phyloP scores from a whole-genome alignment of 805 yeast species.

The Nematodospora valgi region DNA sequence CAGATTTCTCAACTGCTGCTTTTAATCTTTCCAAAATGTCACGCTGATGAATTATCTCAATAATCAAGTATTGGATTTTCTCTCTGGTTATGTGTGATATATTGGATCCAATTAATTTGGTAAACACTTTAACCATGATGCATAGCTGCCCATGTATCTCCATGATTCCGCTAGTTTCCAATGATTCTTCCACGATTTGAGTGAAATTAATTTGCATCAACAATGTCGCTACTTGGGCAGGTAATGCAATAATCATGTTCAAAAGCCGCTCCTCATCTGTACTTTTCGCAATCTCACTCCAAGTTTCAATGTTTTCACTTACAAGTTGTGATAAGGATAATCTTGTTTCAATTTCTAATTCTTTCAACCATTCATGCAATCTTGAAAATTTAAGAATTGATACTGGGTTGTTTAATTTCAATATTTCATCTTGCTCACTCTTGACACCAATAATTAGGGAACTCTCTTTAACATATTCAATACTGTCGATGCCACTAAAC shows the following conservation, averaged over 20 bases:
- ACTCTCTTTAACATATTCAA: constrained; percentile 33
- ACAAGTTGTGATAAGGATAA: constrained; percentile 41
- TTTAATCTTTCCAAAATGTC: constrained; percentile 28
- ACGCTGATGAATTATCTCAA: constrained; percentile 63
- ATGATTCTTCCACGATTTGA: constrained; percentile 25
- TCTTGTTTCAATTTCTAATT: constrained; percentile 54
- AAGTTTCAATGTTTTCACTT: constrained; percentile 21
- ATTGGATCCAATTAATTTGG: constrained; percentile 18
- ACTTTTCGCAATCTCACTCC: background rate
- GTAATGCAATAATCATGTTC: constrained; percentile 37
- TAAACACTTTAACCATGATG: constrained; percentile 19
- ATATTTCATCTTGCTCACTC: constrained; percentile 66
- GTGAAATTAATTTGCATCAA: constrained; percentile 62
- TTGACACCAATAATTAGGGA: constrained; percentile 42
- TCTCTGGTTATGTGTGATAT: constrained; percentile 30
- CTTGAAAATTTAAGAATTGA: constrained; percentile 37
- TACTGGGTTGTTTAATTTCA: constrained; percentile 43
- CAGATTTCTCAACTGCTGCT: constrained; percentile 8
- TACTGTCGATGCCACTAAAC: constrained; percentile 59
- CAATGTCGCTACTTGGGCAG: constrained; percentile 56
- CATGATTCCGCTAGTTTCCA: background rate
- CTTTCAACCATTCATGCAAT: constrained; percentile 60
- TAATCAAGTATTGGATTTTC: constrained; percentile 57
- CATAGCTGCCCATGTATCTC: constrained; percentile 7
- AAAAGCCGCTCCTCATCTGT: constrained; percentile 2